A percentile compares a stretch with the other conserved stretches of the same genome.
phyloP scores from a whole-genome alignment of 768 basidiomycete species.

The Pleurotus platypus region DNA sequence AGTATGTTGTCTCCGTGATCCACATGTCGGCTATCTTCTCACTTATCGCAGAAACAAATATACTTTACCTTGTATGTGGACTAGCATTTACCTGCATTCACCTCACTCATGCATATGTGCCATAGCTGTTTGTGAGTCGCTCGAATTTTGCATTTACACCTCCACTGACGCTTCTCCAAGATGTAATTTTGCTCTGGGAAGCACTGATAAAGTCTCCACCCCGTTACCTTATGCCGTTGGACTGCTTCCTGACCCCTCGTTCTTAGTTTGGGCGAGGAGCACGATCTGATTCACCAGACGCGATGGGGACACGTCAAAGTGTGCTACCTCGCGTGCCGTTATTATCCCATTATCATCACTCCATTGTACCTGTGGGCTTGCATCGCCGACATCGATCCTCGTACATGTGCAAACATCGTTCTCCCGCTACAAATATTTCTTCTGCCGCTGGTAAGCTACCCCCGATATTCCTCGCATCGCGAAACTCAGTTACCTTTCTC shows the following conservation, averaged over 20 bases:
- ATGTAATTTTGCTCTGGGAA: conserved; percentile 7
- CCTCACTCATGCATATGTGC: not conserved
- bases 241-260: not conserved
- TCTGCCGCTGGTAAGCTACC: conserved; percentile 19
- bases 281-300: conserved; percentile 15
- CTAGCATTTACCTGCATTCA: not conserved
- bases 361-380: conserved; percentile 22
- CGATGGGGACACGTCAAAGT: conserved; percentile 19
- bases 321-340: conserved; percentile 21
- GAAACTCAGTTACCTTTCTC: not conserved
- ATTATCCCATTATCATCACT: conserved; percentile 22
- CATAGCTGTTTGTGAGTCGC: conserved; percentile 1
- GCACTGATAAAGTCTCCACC: conserved; percentile 3
- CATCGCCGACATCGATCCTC: conserved; percentile 15
- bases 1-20: not conserved
- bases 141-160: not conserved
- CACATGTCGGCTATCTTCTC: not conserved
- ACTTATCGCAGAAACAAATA: not conserved
- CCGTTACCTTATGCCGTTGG: not conserved
- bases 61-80: not conserved
- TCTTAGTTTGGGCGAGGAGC: conserved; percentile 1
- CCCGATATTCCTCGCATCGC: not conserved
- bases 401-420: conserved; percentile 15
- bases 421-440: conserved; percentile 17
- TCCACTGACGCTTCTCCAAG: not conserved